Evolutionary conservation across 208 protist genomes (phyloP).

Genomic region (Leishmania amazonensis): DNA sequence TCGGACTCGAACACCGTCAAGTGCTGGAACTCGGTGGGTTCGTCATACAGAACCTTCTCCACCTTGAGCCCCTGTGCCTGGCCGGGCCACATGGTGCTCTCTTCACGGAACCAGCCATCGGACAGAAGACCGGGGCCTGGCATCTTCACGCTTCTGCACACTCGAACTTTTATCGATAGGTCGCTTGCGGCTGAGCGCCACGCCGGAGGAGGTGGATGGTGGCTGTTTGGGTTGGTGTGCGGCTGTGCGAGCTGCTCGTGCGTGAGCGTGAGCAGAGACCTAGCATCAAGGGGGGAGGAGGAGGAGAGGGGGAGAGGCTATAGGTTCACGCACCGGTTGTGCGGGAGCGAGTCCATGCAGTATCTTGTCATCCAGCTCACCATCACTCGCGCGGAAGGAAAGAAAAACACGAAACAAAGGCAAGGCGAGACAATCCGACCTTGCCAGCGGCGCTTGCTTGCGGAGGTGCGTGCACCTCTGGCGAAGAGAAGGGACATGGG

Average conservation of each 20-base stretch:
- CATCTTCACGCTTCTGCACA: slow-evolving; percentile 24
- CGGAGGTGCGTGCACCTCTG: neutral
- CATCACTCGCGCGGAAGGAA: too few relatives aligned
- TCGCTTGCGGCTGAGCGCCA: neutral
- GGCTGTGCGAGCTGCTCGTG: neutral
- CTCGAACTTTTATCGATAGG: neutral
- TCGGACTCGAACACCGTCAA: slow-evolving; percentile 88
- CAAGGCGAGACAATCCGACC: too few relatives aligned
- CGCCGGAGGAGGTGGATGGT: neutral
- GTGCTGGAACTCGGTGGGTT: slow-evolving; percentile 85
- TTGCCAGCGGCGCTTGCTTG: too few relatives aligned
- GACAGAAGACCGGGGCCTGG: slow-evolving; percentile 71
- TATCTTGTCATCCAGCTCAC: too few relatives aligned
- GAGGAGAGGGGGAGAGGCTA: neutral
- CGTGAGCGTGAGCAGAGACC: neutral
- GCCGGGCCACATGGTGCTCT: slow-evolving; percentile 88
- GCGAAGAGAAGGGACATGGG: neutral
- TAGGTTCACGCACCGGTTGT: neutral
- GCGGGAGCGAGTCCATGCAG: too few relatives aligned
- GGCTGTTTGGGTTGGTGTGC: neutral
- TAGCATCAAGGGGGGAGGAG: too few relatives aligned
- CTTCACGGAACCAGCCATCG: slow-evolving; percentile 93
- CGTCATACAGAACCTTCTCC: slow-evolving; percentile 87
- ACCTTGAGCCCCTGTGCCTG: slow-evolving; percentile 89
- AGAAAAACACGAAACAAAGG: too few relatives aligned